Percentiles rank a stretch among this genome's conserved stretches.
Evolutionary conservation across 2,329 filamentous ascomycete species (phyloP).

Genomic region (Fusarium vanettenii): DNA sequence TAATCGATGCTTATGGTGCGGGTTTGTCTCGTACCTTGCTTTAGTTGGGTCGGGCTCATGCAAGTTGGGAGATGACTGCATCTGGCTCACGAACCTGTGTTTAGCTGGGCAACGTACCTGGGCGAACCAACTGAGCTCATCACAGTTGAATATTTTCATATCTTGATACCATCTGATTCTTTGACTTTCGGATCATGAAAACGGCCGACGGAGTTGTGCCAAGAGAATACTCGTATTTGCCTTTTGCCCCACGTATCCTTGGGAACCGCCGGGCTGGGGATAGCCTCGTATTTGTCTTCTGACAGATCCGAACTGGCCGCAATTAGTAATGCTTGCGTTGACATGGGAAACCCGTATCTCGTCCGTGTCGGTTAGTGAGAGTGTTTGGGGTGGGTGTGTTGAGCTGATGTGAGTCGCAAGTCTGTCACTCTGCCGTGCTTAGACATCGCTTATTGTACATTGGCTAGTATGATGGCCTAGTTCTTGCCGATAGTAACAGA

Average conservation of each 20-base stretch:
- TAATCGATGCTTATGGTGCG: background rate
- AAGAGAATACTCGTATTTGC: background rate
- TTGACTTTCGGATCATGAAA: background rate
- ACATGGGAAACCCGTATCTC: background rate
- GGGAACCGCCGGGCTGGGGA: background rate
- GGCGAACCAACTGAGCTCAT: background rate
- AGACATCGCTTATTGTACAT: background rate
- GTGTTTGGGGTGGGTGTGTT: background rate
- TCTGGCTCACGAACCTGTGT: background rate
- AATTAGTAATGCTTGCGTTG: background rate
- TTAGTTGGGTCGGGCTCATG: constrained; percentile 15
- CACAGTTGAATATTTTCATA: background rate
- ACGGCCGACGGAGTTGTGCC: background rate
- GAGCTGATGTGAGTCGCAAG: background rate
- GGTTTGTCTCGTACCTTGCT: constrained; percentile 21
- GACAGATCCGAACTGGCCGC: background rate
- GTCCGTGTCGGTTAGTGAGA: background rate
- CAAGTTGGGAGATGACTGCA: background rate
- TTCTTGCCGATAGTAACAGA: background rate
- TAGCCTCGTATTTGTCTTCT: background rate
- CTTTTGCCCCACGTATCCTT: background rate
- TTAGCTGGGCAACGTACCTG: background rate
- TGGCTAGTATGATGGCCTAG: background rate
- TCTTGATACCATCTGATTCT: background rate
- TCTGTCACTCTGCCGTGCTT: background rate